Base-by-base conservation (phyloP, 2,329 filamentous ascomycete genomes). In the Scytalidium sp. region DNA sequence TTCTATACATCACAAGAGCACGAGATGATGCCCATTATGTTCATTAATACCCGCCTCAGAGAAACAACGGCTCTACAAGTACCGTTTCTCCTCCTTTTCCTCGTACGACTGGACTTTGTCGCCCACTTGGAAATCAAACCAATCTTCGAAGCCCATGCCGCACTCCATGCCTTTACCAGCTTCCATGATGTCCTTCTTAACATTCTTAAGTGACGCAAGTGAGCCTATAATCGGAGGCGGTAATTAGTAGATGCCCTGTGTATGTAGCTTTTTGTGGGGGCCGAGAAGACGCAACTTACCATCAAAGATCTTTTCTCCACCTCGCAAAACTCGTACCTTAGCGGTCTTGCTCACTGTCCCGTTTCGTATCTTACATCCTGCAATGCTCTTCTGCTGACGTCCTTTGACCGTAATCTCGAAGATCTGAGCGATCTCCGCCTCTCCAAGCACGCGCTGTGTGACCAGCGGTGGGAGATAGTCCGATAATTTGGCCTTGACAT, bases 141-240 rank as follows among this genome's bases (percentile, higher is more conserved):
- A 99, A 25, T 76, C 79, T 3, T 87, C 83, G 62, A 99, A 93
- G 46, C 83, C 84, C 58, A 99, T 85, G 57, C 94, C 94, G 62
- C 94, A 99, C 70, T 99, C 94, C n/a, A 80, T 83, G 51, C 91
- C 92, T 71, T 96, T 97, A 61, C 84, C 84, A 84, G 96, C 94
- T 64, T 96, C 90, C 42, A 76, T 75, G 23, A 94, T 88, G 57
- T 97, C 90, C 67, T 95, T 95, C 78, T 97, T 97, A 67, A 88
- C 83, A 62, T 95, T 88, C 73, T 94, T 97, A 51, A 99, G 81
- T 1, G 89, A 89, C 17, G 83, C 79, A 41, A 97, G 81, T 46
- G 78, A 79, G 57, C 92, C 93, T 96, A 51, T 22, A 50, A 19
- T 25, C 0, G 39, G 40, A 48, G 49, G 25, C 8, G 8, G 13